Evolutionary conservation across 768 basidiomycete species (phyloP), one percentile per base, ranked within the genome.

Genomic region (Suillus decipiens): DNA sequence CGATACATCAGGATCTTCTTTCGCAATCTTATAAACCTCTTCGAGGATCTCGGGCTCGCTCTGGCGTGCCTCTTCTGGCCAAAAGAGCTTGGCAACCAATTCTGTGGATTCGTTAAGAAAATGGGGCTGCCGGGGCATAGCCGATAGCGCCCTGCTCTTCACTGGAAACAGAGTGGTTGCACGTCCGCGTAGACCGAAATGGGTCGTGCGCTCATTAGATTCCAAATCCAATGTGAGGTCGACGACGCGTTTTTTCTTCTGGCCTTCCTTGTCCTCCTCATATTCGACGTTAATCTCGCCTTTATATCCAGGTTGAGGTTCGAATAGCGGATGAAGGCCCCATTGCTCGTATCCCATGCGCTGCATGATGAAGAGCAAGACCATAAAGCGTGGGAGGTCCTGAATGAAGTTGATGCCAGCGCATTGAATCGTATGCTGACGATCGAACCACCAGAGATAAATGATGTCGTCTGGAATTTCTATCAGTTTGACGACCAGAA

Each of bases 401-500:
- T 51, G 59, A 34, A 60, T 11, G n/a, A 60, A 53, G 42, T 60
- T 60, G 33, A 60, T 50, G 22, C 59, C 45, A 24, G 39, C 28
- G 11, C 59, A 60, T 60, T 51, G 59, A 47, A 60, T 51, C 15
- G 31, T 31, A 10, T 34, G 24, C 45, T 60, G 59, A 14, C 45
- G 59, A 53, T 60, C 33, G 22, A 60, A 48, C 36, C 48, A 60
- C 59, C 59, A 60, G 39, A 37, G 1, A 22, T 54, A 37, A 15
- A 54, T 34, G 17, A 37, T 12, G 33, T 60, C 47, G 24, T 53
- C 59, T 60, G n/a, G 47, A 24, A 31, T 6, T 22, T 15, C 3
- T 8, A 39, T 39, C 7, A 54, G 9, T 17, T 54, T 22, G 34
- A 36, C 6, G 33, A 60, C n/a, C 10, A 33, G 24, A 15, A 24